A percentile compares a stretch with the other conserved stretches of the same genome.
Conservation (phyloP, 495 filamentous ascomycete genomes). For the Penicillium antarcticum region DNA sequence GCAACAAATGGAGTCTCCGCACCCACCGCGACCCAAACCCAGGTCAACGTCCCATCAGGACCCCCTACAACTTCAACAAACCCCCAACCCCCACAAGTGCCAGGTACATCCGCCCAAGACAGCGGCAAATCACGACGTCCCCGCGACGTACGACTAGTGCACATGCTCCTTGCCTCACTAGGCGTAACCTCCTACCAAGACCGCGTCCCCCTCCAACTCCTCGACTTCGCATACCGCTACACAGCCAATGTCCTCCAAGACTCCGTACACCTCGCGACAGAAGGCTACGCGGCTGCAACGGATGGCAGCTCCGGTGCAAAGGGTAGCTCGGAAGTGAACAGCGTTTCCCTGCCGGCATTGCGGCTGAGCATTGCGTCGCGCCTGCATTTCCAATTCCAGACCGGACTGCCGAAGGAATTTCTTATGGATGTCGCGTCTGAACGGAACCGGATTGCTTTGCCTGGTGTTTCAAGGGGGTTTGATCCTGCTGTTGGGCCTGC, state of each 20-base stretch:
- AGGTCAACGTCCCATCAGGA: conserved; percentile 8
- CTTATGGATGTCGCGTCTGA: conserved; percentile 78
- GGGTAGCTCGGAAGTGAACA: conserved; percentile 34
- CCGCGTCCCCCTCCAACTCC: conserved; percentile 87
- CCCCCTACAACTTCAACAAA: conserved; percentile 24
- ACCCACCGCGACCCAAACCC: conserved; percentile 21
- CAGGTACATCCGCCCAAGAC: conserved; percentile 58
- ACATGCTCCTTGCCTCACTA: conserved; percentile 82
- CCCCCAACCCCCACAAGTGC: conserved; percentile 37
- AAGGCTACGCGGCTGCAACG: conserved; percentile 46
- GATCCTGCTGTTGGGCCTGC: conserved; percentile 24
- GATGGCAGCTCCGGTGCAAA: conserved; percentile 23
- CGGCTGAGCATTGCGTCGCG: conserved; percentile 63
- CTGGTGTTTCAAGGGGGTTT: conserved; percentile 69
- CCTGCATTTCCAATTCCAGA: conserved; percentile 62
- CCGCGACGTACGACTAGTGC: conserved; percentile 85
- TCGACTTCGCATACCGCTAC: conserved; percentile 95
- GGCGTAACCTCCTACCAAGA: conserved; percentile 90
- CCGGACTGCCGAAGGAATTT: conserved; percentile 77
- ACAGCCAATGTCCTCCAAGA: conserved; percentile 51
- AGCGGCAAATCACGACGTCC: conserved; percentile 67
- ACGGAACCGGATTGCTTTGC: conserved; percentile 76
- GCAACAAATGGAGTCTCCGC: conserved; percentile 19
- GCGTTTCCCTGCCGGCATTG: conserved; percentile 54
- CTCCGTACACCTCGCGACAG: conserved; percentile 49